Base-by-base conservation (phyloP, 108 stramenopile species). In the Nitzschia inconspicua region DNA sequence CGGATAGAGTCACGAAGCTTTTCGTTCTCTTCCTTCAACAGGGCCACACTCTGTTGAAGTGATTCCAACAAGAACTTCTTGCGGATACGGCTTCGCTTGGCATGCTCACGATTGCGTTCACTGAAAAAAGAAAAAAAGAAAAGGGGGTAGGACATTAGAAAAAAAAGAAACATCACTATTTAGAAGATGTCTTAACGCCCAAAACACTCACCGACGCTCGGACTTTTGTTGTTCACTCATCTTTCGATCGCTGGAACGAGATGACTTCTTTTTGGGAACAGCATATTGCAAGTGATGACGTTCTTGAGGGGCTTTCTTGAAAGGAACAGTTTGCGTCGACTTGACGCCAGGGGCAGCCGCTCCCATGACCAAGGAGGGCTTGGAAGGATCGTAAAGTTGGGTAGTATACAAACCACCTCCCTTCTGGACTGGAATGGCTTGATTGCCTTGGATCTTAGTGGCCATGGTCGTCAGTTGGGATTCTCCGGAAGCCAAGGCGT, bases 21-120 rank as follows among this genome's bases (percentile, higher is more conserved):
- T 27, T 92, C 91, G 51, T 92, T 92, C 61, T 92, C 91, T 53
- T 86, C 85, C 68, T 87, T 88, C 46, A 92, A 68, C 32, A 86
- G 66, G 31, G 81, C 68, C 20, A 89, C 91, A 47, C 69, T 75
- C 64, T 87, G 87, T 76, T 98, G 95, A 23, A 98, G 79, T 35
- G 84, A 85, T 66, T 98, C 96, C 44, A 98, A 83, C 56, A 98
- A 76, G 58, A 95, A 95, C 76, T 97, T 97, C 72, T 98, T 98
- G 44, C 97, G 87, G 42, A 98, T 86, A 20, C 97, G 87, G 36
- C 88, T 87, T n/a, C 94, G 79, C 51, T 88, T 84, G 30, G 94
- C 97, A 62, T 96, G 94, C 69, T 95, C 92, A 18, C 97, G 86
- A 73, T 98, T 98, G 31, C 86, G 86, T 63, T 88, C 86, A 40